A percentile compares a stretch with the other conserved stretches of the same genome.
Conservation (phyloP, 2,329 filamentous ascomycete species). For the Thielaviopsis cerberus region DNA sequence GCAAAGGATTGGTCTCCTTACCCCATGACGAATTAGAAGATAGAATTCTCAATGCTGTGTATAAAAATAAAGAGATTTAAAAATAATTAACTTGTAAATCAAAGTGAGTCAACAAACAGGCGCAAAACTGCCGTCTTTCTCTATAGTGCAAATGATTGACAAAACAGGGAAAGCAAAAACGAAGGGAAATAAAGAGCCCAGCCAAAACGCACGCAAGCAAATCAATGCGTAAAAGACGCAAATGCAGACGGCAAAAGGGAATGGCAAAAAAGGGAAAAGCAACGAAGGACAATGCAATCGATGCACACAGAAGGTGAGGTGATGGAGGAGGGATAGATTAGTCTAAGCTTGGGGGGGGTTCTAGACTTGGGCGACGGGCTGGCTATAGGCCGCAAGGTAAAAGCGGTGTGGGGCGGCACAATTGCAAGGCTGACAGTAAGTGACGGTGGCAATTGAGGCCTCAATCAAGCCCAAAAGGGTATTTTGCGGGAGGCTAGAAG, state of each 20-base stretch:
- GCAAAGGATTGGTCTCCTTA: background rate
- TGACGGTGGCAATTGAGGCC: background rate
- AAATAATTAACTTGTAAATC: background rate
- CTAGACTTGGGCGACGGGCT: background rate
- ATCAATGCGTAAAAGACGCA: background rate
- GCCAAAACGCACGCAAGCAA: background rate
- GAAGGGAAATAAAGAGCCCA: background rate
- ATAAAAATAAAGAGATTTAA: background rate
- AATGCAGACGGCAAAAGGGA: background rate
- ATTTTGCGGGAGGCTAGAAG: background rate
- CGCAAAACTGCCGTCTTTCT: no score
- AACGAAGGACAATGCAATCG: constrained; percentile 10
- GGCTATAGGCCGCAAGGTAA: background rate
- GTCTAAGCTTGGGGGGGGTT: background rate
- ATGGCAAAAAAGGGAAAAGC: constrained; percentile 3
- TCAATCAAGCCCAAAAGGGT: background rate
- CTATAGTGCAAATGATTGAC: background rate
- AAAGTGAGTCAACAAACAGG: background rate
- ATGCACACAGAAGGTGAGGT: background rate
- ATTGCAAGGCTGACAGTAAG: background rate
- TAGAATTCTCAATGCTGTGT: background rate
- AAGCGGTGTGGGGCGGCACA: constrained; percentile 8
- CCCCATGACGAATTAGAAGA: background rate
- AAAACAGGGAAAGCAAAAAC: background rate
- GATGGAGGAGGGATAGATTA: background rate